Percentiles rank a stretch among this genome's conserved stretches.
These are phyloP conservation scores for Aaosphaeria pasadenensis DNA, from an alignment of 2,329 filamentous ascomycete genomes.

Conservation along the genomic window DNA sequence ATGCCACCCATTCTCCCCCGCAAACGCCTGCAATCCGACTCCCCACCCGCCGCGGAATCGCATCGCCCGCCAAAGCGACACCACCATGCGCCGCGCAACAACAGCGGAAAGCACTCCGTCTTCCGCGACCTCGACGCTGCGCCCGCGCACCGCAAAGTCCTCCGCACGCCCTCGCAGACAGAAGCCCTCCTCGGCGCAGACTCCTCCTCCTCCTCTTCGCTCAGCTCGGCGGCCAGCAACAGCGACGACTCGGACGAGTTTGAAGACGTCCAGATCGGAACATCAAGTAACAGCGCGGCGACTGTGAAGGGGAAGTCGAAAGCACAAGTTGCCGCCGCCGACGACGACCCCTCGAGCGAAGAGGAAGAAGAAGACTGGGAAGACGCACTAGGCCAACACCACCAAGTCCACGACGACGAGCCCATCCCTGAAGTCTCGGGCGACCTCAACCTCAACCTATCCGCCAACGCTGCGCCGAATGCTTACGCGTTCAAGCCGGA, in stretches of 20 bases:
- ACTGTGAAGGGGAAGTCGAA: constrained; percentile 40
- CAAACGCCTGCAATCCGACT: constrained; percentile 55
- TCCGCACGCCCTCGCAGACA: constrained; percentile 29
- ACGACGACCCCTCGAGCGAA: constrained; percentile 27
- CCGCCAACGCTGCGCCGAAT: constrained; percentile 14
- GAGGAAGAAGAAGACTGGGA: constrained; percentile 41
- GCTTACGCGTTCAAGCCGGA: constrained; percentile 43
- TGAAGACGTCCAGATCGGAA: constrained; percentile 42
- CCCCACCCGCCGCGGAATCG: constrained; percentile 37
- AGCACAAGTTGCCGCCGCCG: constrained; percentile 28
- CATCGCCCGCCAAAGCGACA: constrained; percentile 5
- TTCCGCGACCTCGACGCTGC: constrained; percentile 45
- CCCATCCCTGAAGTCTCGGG: constrained; percentile 53
- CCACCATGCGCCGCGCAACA: neutral
- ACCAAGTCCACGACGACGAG: constrained; percentile 29
- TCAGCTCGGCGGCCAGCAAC: constrained; percentile 19
- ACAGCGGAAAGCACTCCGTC: constrained; percentile 30
- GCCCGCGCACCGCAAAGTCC: constrained; percentile 23
- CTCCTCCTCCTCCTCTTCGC: neutral
- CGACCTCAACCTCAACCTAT: constrained; percentile 71
- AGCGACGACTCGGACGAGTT: constrained; percentile 46
- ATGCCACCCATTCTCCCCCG: constrained; percentile 63
- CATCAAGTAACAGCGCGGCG: constrained; percentile 12
- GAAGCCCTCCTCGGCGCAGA: constrained; percentile 38
- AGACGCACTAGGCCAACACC: constrained; percentile 38